Percentiles rank a stretch among this genome's conserved stretches.
Evolutionary conservation across 2,329 filamentous ascomycete genomes (phyloP).

Genomic region (Colletotrichum falcatum): DNA sequence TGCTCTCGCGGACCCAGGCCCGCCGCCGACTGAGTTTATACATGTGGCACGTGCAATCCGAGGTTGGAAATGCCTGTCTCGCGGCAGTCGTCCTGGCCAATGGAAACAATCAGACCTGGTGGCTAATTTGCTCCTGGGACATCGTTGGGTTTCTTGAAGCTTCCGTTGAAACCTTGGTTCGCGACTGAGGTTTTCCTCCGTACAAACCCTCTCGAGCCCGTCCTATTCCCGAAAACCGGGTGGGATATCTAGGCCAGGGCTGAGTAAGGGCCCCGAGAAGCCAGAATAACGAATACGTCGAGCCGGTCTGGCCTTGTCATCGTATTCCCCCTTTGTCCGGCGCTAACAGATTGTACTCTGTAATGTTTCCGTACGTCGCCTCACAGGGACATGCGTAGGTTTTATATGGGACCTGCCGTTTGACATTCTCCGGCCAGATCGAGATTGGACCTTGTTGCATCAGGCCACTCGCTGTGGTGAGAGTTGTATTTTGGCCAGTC

Average conservation of each 20-base stretch:
- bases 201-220: background rate
- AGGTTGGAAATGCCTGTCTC: background rate
- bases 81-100: background rate
- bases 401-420: background rate
- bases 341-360: background rate
- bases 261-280: background rate
- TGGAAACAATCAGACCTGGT: background rate
- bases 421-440: background rate
- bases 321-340: background rate
- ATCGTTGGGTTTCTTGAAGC: background rate
- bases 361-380: background rate
- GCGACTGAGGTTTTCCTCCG: background rate
- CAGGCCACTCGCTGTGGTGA: background rate
- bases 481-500: background rate
- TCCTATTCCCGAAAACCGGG: background rate
- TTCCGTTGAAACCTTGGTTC: background rate
- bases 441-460: no score
- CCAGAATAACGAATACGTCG: background rate
- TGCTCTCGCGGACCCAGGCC: background rate
- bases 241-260: background rate
- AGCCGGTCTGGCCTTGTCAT: background rate
- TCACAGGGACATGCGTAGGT: background rate
- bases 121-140: background rate
- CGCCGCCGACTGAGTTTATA: background rate
- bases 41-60: conserved; percentile 27